These are phyloP conservation scores for Exsudoporus frostii DNA, from an alignment of 768 basidiomycete genomes.

Conservation along the genomic window DNA sequence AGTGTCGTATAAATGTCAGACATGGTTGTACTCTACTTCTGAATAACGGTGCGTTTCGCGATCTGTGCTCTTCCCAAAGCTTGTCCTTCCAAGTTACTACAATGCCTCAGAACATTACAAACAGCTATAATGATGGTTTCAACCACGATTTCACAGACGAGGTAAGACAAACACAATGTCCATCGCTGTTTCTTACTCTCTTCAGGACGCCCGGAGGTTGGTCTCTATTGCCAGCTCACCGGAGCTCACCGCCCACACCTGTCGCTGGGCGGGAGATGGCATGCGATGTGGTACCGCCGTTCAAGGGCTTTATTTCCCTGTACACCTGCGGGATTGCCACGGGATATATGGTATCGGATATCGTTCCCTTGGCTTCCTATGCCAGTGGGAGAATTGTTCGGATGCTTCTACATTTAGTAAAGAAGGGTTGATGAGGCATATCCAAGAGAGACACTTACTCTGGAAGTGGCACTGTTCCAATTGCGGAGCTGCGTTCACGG, in stretches of 20 bases:
- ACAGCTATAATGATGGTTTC: conserved; percentile 18
- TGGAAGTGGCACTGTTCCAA: conserved; percentile 27
- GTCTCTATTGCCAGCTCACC: conserved; percentile 28
- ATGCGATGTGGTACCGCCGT: conserved; percentile 10
- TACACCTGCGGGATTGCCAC: conserved; percentile 21
- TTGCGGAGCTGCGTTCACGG: conserved; percentile 19
- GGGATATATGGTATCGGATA: conserved; percentile 13
- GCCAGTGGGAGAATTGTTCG: conserved; percentile 25
- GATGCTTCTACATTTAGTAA: conserved; percentile 18
- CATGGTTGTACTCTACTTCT: neutral
- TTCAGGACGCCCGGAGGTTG: conserved; percentile 24
- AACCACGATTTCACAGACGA: conserved; percentile 32
- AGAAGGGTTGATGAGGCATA: conserved; percentile 22
- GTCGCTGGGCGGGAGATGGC: conserved; percentile 20
- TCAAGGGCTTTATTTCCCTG: conserved; percentile 16
- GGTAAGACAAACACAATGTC: conserved; percentile 7
- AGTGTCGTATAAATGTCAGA: conserved; percentile 20
- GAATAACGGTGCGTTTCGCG: neutral
- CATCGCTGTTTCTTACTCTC: conserved; percentile 7
- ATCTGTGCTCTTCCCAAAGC: neutral
- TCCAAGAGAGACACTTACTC: conserved; percentile 24
- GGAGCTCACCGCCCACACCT: conserved; percentile 23
- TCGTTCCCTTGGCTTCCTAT: conserved; percentile 10
- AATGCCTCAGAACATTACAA: conserved; percentile 22
- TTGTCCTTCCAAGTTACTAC: neutral